Base-by-base conservation (phyloP, 768 basidiomycete species). In the Termitomyces sp. region DNA sequence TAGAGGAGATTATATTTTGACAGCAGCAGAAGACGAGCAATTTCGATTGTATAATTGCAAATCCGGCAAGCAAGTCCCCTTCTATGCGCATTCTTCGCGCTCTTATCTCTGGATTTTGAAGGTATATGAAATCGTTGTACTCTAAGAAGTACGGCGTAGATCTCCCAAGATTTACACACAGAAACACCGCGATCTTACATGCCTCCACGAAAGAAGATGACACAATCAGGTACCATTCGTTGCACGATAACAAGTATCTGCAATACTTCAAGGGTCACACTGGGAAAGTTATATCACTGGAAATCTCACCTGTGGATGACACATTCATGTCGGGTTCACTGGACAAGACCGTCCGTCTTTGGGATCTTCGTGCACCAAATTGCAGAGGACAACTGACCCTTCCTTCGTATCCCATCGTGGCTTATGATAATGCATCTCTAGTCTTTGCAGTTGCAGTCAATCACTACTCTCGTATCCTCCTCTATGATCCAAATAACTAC, bases 101-200 rank as follows among this genome's bases (percentile, higher is more conserved):
- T 66, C 45, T 46, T 39, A 12, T 30, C 23, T 46, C 17, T 10
- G 45, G n/a, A 54, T 63, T 49, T 16, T 52, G n/a, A 60, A 91
- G 95, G 77, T 79, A 80, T 51, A 64, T 82, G 34, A 94, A 91
- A 71, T 87, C 85, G 1, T 71, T 94, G 3, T 83, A 88, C 64
- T 98, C 95, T 0, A 94, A 95, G 72, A 99, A 99, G 70, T 99
- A 98, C 70, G 97, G 97, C 1, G 89, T 94, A 44, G 92, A 96
- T 70, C 80, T 95, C 19, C 92, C 94, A 21, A 84, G 96, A 3
- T 97, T 98, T 66, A 98, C 96, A 0, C 97, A 98, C 75, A 91
- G 90, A 67, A 86, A 83, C 62, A 84, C 85, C 0, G 84, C 88
- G 3, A 87, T 98, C 46, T 68, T 98, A 3, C 85, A 98, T 65